Evolutionary conservation across 2,329 filamentous ascomycete genomes (phyloP), one percentile per base, ranked within the genome.

Genomic region (Lachnellula willkommii): DNA sequence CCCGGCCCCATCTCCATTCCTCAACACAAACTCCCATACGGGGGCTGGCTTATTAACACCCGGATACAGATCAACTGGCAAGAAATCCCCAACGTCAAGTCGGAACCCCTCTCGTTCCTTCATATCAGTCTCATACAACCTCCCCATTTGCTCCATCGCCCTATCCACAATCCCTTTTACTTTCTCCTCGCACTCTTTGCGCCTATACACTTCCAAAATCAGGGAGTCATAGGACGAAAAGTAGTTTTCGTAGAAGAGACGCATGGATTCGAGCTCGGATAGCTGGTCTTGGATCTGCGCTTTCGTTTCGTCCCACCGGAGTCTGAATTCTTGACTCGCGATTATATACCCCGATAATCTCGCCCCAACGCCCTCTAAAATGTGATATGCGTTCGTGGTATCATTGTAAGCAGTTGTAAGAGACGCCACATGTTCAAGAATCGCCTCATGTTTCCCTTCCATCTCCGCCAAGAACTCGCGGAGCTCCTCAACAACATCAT

Each of bases 21-120:
- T 22, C 4, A 58, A 52, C 5, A 55, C 53, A 45, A 68, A 64
- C 20, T 66, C 63, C 68, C 68, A 70, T 36, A 53, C 65, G 8
- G 63, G 62, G 20, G 63, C 60, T 12, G 58, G 54, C n/a, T 75
- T 79, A 60, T 80, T 81, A 70, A 94, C 81, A 1, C 87, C 88
- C 0, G 85, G 85, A 90, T 91, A 96, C 22, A 96, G 82, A 69
- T 96, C 91, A 0, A 87, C 85, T 0, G 94, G 94, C 11, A 99
- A 73, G 68, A 85, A 95, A 61, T 95, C 90, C 7, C 91, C 92
- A 12, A 94, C 86, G 45, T 95, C 88, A 28, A 85, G 78, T 36
- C 88, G 81, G 70, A 99, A 97, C 0, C 80, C 76, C 60, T 95
- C 88, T 39, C 94, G 79, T 60, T 90, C 84, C 42, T 77, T 77